Percentiles rank a stretch among this genome's conserved stretches.
These are phyloP conservation scores for Bipolaris oryzae DNA, from an alignment of 2,329 filamentous ascomycete species.

Conservation along the genomic window DNA sequence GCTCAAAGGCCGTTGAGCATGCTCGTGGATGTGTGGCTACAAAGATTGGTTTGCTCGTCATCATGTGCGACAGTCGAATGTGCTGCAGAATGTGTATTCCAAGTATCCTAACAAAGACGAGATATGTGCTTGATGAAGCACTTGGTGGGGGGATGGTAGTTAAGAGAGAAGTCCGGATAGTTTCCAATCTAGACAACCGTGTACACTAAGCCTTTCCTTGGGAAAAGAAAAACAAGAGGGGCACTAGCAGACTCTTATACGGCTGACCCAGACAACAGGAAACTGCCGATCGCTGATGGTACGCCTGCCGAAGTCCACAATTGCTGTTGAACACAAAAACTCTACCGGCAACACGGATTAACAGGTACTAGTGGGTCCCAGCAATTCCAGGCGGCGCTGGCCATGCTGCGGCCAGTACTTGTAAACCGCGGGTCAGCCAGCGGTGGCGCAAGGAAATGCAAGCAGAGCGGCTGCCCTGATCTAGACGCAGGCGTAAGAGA, in stretches of 20 bases:
- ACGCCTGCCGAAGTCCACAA: constrained; percentile 31
- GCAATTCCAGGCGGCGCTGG: constrained; percentile 13
- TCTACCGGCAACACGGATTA: constrained; percentile 22
- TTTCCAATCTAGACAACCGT: constrained; percentile 33
- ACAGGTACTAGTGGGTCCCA: constrained; percentile 26
- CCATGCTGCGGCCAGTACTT: constrained; percentile 12
- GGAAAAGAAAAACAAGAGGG: constrained; percentile 19
- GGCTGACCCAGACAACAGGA: constrained; percentile 5
- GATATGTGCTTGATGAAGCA: background rate
- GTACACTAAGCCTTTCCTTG: constrained; percentile 22
- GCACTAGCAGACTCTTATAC: constrained; percentile 37
- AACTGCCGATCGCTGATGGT: constrained; percentile 11
- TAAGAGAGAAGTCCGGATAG: constrained; percentile 31
- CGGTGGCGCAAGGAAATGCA: constrained; percentile 10
- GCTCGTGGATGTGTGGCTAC: constrained; percentile 92
- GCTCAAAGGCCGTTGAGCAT: constrained; percentile 96
- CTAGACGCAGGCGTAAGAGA: background rate
- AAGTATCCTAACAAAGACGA: constrained; percentile 24
- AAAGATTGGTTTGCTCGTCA: constrained; percentile 85
- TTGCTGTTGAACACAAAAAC: constrained; percentile 27
- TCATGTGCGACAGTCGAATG: constrained; percentile 45
- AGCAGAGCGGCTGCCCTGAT: constrained; percentile 1
- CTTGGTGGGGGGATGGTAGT: constrained; percentile 3
- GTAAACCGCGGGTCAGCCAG: constrained; percentile 14
- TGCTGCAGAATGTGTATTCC: constrained; percentile 28